Evolutionary conservation across 1,139 yeast species (phyloP), one percentile per base, ranked within the genome.

Genomic region (Lodderomyces oxycetoniae): DNA sequence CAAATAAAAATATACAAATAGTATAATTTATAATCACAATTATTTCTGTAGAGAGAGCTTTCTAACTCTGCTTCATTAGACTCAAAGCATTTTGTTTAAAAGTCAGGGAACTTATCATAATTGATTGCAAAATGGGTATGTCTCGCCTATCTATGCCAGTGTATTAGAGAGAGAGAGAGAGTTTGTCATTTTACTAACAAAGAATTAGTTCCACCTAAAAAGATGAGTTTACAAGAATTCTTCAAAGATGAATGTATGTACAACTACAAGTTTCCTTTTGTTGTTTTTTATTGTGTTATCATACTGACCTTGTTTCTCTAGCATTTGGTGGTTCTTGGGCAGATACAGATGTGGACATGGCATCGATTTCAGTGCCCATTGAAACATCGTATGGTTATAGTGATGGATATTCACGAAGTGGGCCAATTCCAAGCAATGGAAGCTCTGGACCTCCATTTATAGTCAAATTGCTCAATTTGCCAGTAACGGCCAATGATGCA

Each of bases 301-400:
- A 8, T 29, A 31, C 35, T 30, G 33, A 29, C 32, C n/a, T 16
- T 3, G 13, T 4, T 17, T 30, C 52, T n/a, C 36, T 37, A 63
- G 70, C 66, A 16, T 59, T 58, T 44, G 79, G 77, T 37, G 80
- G 82, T 37, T 74, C 83, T 28, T 82, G 91, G 87, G 89, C 87
- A 30, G 89, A 81, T 48, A 81, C 77, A 40, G 88, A 80, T 44
- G 71, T 82, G 37, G 88, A 81, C 57, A 66, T 79, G 59, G 70
- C 78, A 38, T 76, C 82, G 28, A 76, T 78, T 38, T 70, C 76
- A 23, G 79, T 77, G 24, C 81, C 81, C n/a, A 64, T 67, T 26
- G 63, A 60, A 35, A 55, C 51, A 36, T 43, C 55, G 30, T 48
- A 50, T 28, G 46, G 45, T 11, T 32, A 40, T 21, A 39, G 44